Evolutionary conservation across 345 rosid species (phyloP).

Genomic region (Chamaenerion angustifolium): DNA sequence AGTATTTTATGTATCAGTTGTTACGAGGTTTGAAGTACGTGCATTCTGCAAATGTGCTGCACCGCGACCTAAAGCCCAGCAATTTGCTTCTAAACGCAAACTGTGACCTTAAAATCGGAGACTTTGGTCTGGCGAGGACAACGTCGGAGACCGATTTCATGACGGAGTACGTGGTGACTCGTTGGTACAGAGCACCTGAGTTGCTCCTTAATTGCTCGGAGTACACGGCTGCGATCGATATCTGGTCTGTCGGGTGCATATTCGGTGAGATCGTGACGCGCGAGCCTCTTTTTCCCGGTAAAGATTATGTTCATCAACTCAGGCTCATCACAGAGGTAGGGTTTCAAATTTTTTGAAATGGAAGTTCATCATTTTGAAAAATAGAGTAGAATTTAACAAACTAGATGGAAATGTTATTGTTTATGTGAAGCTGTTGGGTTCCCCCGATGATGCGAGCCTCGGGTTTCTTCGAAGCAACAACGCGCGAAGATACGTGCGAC

Average conservation of each 20-base stretch:
- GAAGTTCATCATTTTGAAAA: too few species aligned
- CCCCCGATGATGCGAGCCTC: constrained; percentile 75
- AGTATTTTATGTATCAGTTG: constrained; percentile 65
- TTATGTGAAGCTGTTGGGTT: constrained; percentile 63
- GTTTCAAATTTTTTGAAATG: too few species aligned
- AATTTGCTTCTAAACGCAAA: constrained; percentile 59
- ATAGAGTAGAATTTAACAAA: too few species aligned
- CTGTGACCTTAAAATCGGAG: constrained; percentile 73
- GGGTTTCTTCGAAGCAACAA: constrained; percentile 84
- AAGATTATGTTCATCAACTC: constrained; percentile 71
- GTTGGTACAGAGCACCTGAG: constrained; percentile 79
- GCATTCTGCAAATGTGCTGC: constrained; percentile 64
- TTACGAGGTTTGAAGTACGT: constrained; percentile 65
- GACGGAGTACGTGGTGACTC: constrained; percentile 75
- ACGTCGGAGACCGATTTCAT: constrained; percentile 76
- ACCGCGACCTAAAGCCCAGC: constrained; percentile 77
- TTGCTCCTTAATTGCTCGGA: constrained; percentile 69
- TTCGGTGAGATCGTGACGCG: constrained; percentile 57
- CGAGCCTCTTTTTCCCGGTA: constrained; percentile 65
- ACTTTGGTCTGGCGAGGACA: constrained; percentile 72
- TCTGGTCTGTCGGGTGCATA: constrained; percentile 82
- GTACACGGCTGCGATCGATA: constrained; percentile 73
- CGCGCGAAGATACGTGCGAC: constrained; percentile 74
- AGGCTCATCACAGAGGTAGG: constrained; percentile 63
- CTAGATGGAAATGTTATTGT: not conserved